Percentiles rank a stretch among this genome's conserved stretches.
Conservation (phyloP, 345 rosid genomes). For the Pugionium dolabratum region DNA sequence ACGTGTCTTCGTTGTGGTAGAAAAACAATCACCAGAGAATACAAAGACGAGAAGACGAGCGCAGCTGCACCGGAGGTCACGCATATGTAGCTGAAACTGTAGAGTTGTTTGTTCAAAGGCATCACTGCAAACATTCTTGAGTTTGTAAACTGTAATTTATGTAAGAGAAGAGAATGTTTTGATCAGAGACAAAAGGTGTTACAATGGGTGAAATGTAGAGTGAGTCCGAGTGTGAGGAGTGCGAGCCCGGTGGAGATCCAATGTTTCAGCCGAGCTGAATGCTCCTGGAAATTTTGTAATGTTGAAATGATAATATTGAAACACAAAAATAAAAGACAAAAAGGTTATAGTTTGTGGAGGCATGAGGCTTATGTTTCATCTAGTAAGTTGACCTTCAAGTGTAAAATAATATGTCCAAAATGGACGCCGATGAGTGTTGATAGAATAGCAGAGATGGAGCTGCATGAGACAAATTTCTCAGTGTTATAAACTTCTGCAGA, state of each 20-base stretch:
- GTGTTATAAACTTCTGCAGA: slow-evolving; percentile 3
- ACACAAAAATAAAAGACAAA: background rate
- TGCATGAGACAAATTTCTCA: slow-evolving; percentile 42
- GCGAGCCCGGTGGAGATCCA: slow-evolving; percentile 63
- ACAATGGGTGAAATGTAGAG: slow-evolving; percentile 70
- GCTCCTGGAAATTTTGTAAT: slow-evolving; percentile 42
- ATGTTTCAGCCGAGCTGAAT: slow-evolving; percentile 70
- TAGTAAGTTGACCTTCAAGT: slow-evolving; percentile 54
- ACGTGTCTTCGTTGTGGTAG: slow-evolving; percentile 1
- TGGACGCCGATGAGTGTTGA: slow-evolving; percentile 82
- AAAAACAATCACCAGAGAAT: slow-evolving; percentile 53
- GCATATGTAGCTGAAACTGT: slow-evolving; percentile 78
- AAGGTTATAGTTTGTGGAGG: background rate
- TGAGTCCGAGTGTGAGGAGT: slow-evolving; percentile 58
- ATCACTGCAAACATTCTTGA: slow-evolving; percentile 50
- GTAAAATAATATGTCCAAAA: slow-evolving; percentile 77
- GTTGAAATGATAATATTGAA: background rate
- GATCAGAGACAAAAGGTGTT: slow-evolving; percentile 14
- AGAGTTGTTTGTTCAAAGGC: slow-evolving; percentile 82
- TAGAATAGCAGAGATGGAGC: slow-evolving; percentile 76
- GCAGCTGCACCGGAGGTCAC: slow-evolving; percentile 86
- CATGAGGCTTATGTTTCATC: background rate
- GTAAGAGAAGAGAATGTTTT: slow-evolving; percentile 1
- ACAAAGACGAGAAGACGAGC: slow-evolving; percentile 66
- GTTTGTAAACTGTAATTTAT: background rate